phyloP scores from a whole-genome alignment of 306 rosid genomes.

The Castanea mollissima region DNA sequence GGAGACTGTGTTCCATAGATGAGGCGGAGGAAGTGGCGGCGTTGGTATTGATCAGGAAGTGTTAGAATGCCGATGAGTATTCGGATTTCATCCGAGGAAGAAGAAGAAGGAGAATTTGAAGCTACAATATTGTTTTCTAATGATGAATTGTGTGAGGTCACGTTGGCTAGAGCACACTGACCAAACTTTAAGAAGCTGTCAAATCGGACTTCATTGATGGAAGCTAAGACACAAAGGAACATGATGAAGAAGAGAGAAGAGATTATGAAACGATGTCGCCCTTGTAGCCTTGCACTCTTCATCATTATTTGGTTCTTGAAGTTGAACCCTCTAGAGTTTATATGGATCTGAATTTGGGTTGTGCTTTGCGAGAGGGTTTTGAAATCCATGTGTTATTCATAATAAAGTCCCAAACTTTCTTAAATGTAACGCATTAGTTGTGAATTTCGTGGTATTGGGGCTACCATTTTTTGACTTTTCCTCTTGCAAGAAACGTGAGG shows the following conservation, averaged over 20 bases:
- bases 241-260: conserved; percentile 47
- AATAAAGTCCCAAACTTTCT: conserved; percentile 42
- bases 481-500: conserved; percentile 13
- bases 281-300: conserved; percentile 35
- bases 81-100: conserved; percentile 40
- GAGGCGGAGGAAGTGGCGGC: conserved; percentile 89
- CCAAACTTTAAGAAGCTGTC: conserved; percentile 38
- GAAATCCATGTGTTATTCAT: not conserved
- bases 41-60: conserved; percentile 86
- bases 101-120: conserved; percentile 8
- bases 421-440: conserved; percentile 43
- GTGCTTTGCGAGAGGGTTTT: not conserved
- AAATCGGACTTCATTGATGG: conserved; percentile 66
- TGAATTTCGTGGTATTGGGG: conserved; percentile 45
- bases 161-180: conserved; percentile 27
- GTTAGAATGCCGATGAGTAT: conserved; percentile 81
- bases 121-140: not conserved
- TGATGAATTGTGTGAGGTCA: not conserved
- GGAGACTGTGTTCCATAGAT: conserved; percentile 72
- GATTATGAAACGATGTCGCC: conserved; percentile 41
- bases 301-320: conserved; percentile 11
- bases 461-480: conserved; percentile 49
- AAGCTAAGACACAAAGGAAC: conserved; percentile 68
- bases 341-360: no score
- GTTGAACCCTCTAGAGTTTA: no score